phyloP scores from a whole-genome alignment of 305 asterid genomes.

The Fraxinus baroniana region DNA sequence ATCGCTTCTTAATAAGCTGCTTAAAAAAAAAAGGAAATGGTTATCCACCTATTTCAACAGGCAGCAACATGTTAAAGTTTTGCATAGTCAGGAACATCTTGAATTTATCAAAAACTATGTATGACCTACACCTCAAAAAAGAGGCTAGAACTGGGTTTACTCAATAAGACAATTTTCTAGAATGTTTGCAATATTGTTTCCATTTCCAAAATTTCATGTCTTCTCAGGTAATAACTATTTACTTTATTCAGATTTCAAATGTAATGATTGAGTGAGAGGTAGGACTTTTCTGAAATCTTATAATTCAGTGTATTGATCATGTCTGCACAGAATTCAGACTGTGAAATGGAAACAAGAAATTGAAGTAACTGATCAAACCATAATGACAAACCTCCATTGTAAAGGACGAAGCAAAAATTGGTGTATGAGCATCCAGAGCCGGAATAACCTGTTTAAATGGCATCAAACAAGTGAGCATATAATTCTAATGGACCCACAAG shows the following conservation, averaged over 20 bases:
- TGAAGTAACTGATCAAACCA: constrained; percentile 15
- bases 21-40: constrained; percentile 20
- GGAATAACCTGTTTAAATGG: constrained; percentile 80
- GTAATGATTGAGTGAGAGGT: constrained; percentile 5
- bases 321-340: constrained; percentile 1
- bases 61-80: not conserved
- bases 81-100: not conserved
- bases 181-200: constrained; percentile 9
- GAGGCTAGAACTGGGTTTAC: not conserved
- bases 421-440: constrained; percentile 84
- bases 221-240: not conserved
- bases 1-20: constrained; percentile 92
- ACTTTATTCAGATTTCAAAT: constrained; percentile 1
- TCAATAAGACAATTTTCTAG: not conserved
- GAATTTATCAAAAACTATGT: not conserved
- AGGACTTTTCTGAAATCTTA: constrained; percentile 4
- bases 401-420: constrained; percentile 93
- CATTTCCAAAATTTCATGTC: constrained; percentile 18
- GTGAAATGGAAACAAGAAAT: not conserved
- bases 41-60: not conserved
- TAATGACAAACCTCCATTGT: constrained; percentile 83
- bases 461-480: constrained; percentile 21
- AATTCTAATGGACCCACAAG: not conserved
- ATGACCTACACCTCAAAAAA: not conserved
- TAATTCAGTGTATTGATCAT: not conserved